These are phyloP conservation scores for Gymnopus androsaceus DNA, from an alignment of 1,284 basidiomycete species.

Conservation along the genomic window DNA sequence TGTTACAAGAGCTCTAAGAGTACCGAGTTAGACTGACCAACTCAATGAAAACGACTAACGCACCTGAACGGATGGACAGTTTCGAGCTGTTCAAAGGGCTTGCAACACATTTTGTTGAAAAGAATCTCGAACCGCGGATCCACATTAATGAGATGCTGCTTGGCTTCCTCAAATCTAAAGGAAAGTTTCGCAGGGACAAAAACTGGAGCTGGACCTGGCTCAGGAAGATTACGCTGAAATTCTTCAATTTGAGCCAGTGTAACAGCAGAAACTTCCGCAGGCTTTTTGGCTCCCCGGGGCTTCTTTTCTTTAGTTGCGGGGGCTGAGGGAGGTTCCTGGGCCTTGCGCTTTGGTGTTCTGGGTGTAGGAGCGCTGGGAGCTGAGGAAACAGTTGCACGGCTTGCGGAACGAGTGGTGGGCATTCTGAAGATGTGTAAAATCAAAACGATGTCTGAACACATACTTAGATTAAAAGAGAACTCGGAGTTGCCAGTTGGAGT, in stretches of 20 bases:
- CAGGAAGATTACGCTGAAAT: constrained; percentile 8
- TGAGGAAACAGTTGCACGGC: constrained; percentile 22
- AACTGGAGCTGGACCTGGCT: constrained; percentile 8
- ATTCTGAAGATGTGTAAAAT: constrained; percentile 24
- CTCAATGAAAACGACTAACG: constrained; percentile 10
- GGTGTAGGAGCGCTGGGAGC: constrained; percentile 16
- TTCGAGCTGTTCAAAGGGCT: constrained; percentile 74
- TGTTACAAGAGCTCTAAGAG: constrained; percentile 56
- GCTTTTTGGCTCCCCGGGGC: not conserved
- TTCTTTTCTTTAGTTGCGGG: constrained; percentile 14
- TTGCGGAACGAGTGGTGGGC: constrained; percentile 45
- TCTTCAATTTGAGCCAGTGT: not conserved
- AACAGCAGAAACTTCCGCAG: not conserved
- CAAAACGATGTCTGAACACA: constrained; percentile 2
- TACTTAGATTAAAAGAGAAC: not conserved
- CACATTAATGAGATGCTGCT: constrained; percentile 64
- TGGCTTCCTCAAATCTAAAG: constrained; percentile 77
- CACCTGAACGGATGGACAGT: constrained; percentile 76
- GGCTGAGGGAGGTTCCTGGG: constrained; percentile 6
- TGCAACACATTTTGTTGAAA: constrained; percentile 67
- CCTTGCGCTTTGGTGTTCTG: constrained; percentile 28
- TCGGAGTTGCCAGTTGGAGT: too few relatives aligned
- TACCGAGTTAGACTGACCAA: not conserved
- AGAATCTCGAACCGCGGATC: constrained; percentile 75
- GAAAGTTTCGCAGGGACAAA: constrained; percentile 66